A percentile compares a stretch with the other conserved stretches of the same genome.
Conservation (phyloP, 352 stramenopile species). For the Salisapilia sapeloensis region DNA sequence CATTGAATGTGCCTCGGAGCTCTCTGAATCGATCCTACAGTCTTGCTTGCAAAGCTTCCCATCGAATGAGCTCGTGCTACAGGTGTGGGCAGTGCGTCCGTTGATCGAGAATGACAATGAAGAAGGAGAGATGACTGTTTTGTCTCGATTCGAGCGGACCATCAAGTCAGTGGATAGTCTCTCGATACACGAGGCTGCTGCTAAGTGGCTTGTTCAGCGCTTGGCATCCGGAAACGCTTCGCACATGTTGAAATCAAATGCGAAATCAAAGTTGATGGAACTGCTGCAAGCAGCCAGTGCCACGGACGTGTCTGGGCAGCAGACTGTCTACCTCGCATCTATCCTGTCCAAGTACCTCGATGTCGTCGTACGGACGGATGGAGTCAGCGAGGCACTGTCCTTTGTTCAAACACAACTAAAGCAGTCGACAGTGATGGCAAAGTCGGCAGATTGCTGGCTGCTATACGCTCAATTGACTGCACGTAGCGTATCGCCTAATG, state of each 20-base stretch:
- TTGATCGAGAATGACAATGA: slow-evolving; percentile 21
- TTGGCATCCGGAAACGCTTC: slow-evolving; percentile 20
- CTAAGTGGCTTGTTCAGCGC: slow-evolving; percentile 39
- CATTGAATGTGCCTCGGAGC: slow-evolving; percentile 22
- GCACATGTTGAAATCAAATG: slow-evolving; percentile 30
- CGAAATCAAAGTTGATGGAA: slow-evolving; percentile 30
- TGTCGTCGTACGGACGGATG: slow-evolving; percentile 50
- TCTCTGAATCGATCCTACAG: slow-evolving; percentile 57
- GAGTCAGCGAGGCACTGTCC: slow-evolving; percentile 21
- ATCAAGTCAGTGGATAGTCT: slow-evolving; percentile 18
- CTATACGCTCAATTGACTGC: slow-evolving; percentile 57
- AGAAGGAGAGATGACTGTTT: slow-evolving; percentile 21
- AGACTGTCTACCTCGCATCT: too few species aligned
- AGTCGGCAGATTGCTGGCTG: slow-evolving; percentile 34
- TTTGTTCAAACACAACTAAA: slow-evolving; percentile 21
- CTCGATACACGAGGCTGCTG: slow-evolving; percentile 44
- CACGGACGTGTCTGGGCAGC: too few species aligned
- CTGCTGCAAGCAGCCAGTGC: slow-evolving; percentile 12
- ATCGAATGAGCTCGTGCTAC: slow-evolving; percentile 29
- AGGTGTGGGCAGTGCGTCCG: slow-evolving; percentile 29
- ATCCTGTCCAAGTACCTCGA: slow-evolving; percentile 45
- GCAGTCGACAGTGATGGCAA: slow-evolving; percentile 9
- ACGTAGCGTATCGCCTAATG: slow-evolving; percentile 11
- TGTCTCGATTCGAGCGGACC: slow-evolving; percentile 45
- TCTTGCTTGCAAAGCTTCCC: slow-evolving; percentile 42